Base-by-base conservation (phyloP, 2,329 filamentous ascomycete species). In the Rhinocladiella mackenziei region DNA sequence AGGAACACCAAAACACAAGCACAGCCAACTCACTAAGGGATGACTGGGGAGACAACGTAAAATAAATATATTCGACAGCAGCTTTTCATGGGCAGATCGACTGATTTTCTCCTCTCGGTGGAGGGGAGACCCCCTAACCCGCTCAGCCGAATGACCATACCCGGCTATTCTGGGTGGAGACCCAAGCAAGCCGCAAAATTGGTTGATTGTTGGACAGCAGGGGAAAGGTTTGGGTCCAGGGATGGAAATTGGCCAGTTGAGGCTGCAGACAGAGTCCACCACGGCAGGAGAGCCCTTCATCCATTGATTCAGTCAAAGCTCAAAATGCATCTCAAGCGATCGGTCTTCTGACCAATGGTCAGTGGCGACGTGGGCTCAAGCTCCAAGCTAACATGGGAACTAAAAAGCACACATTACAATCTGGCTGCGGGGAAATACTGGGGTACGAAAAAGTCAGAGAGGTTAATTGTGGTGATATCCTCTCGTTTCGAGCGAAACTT, bases 101-200 rank as follows among this genome's bases (percentile, higher is more conserved):
- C 34, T 46, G 45, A 46, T 51, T n/a, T n/a, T 39, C 51, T 51
- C 48, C 48, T 54, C 51, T 54, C 48, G 51, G 51, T 54, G 45
- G 51, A 54, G 51, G 29, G 51, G 51, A 51, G 44, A 46, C 26
- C 48, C 38, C 44, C 43, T 50, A 47, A 49, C 32, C 51, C 51
- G 47, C 42, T 51, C 41, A 54, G 30, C 51, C 51, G 51, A 53
- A 33, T 39, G 33, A 19, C 35, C 36, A 9, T 39, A 19, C 29
- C 36, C 32, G 39, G 28, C 19, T n/a, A n/a, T 35, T 18, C 30
- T 28, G 13, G 20, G 4, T 18, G 23, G 14, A 23, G 13, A 14
- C 3, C 17, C 10, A 28, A 22, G 26, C 40, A 17, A 20, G 37
- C 29, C 39, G 26, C 20, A 38, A 51, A 47, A 54, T 54, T 51